Conservation (phyloP, 164 flowering plant species). For the Euptelea pleiosperma region DNA sequence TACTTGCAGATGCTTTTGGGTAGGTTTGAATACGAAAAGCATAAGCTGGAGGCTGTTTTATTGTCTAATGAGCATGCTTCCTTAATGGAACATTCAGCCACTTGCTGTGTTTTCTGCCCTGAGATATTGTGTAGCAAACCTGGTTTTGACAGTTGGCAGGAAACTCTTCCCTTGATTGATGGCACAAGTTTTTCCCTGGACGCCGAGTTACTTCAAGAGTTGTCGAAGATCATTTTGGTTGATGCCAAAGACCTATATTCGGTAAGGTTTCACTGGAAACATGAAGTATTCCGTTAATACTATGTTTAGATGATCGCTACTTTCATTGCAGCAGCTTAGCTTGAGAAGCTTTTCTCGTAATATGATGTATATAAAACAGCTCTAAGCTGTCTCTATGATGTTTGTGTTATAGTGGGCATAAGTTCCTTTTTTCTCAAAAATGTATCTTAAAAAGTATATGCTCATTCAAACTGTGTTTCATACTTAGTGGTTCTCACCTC, state of each 20-base stretch:
- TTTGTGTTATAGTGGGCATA: too few species aligned
- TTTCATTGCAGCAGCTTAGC: too few species aligned
- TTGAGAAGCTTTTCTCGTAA: too few species aligned
- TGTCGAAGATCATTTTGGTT: constrained; percentile 37
- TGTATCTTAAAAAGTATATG: too few species aligned
- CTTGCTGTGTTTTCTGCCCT: constrained; percentile 53
- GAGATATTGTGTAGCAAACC: constrained; percentile 32
- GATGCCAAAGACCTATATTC: constrained; percentile 27
- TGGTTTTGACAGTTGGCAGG: constrained; percentile 48
- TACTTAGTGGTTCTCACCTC: too few species aligned
- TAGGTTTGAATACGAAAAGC: constrained; percentile 52
- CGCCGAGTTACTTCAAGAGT: constrained; percentile 45
- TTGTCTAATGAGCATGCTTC: constrained; percentile 13
- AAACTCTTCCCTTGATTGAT: constrained; percentile 48
- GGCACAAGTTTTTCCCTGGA: constrained; percentile 58
- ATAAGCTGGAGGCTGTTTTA: constrained; percentile 31
- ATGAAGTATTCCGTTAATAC: too few species aligned
- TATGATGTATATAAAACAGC: too few species aligned
- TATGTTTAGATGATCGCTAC: too few species aligned
- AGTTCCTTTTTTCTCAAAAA: too few species aligned
- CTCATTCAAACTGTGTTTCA: too few species aligned
- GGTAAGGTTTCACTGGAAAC: too few species aligned
- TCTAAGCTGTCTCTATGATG: too few species aligned
- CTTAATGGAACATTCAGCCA: constrained; percentile 15
- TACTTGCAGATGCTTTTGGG: constrained; percentile 47